phyloP scores from a whole-genome alignment of 2,329 filamentous ascomycete species.

The Taxawa tesnikishii region DNA sequence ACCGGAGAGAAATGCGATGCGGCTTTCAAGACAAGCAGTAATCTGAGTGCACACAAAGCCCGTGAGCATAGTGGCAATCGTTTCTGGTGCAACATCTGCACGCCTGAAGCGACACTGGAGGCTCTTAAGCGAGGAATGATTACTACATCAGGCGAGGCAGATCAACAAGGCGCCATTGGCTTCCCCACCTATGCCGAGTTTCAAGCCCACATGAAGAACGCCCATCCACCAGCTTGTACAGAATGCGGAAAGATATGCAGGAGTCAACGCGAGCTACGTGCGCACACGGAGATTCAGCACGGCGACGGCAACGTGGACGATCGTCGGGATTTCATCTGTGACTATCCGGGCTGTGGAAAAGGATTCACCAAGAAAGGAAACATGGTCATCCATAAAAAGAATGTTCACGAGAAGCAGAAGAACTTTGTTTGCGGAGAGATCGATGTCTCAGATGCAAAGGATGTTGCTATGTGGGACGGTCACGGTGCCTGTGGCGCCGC shows the following conservation, averaged over 20 bases:
- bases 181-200: constrained; percentile 65
- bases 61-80: constrained; percentile 56
- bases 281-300: constrained; percentile 70
- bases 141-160: constrained; percentile 3
- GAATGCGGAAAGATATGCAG: constrained; percentile 61
- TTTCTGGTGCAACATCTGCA: constrained; percentile 70
- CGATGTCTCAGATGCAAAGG: constrained; percentile 45
- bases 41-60: constrained; percentile 59
- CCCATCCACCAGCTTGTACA: constrained; percentile 60
- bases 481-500: constrained; percentile 59
- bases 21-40: constrained; percentile 61
- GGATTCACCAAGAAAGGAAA: constrained; percentile 78
- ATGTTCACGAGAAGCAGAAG: constrained; percentile 59
- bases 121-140: no score
- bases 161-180: constrained; percentile 9
- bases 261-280: constrained; percentile 55
- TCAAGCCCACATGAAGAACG: constrained; percentile 58
- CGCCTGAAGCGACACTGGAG: no score
- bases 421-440: constrained; percentile 69
- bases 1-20: constrained; percentile 48
- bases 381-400: constrained; percentile 64
- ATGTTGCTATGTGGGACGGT: constrained; percentile 50
- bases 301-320: constrained; percentile 12
- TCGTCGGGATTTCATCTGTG: constrained; percentile 46
- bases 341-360: constrained; percentile 56